These are phyloP conservation scores for Candolleomyces efflorescens DNA, from an alignment of 768 basidiomycete genomes.

Conservation along the genomic window DNA sequence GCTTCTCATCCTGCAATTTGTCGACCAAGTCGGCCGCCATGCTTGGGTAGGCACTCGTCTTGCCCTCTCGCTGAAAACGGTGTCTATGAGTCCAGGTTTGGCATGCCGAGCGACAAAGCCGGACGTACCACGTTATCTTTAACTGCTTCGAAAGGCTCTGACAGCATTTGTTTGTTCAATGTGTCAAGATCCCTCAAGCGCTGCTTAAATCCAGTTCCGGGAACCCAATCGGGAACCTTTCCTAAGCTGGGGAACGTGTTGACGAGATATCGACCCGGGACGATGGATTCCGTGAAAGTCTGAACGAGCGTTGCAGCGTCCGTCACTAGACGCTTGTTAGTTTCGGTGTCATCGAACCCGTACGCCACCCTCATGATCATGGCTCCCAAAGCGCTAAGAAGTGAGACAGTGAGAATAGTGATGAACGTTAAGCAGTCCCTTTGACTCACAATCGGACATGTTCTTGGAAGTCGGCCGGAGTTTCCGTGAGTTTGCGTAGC, in stretches of 20 bases:
- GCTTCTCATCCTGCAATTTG: background rate
- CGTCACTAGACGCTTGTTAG: background rate
- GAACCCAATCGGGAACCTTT: slow-evolving; percentile 7
- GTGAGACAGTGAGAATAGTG: background rate
- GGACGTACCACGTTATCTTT: slow-evolving; percentile 1
- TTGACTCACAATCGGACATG: background rate
- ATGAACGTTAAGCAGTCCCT: background rate
- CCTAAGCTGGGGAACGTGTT: slow-evolving; percentile 1
- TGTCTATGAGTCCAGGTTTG: background rate
- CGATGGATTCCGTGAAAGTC: background rate
- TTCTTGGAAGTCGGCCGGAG: slow-evolving; percentile 6
- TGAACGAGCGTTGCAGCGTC: background rate
- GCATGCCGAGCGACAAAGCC: background rate
- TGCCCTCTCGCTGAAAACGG: background rate
- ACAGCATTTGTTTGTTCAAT: background rate
- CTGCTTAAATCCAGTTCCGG: slow-evolving; percentile 6
- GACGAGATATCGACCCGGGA: slow-evolving; percentile 4
- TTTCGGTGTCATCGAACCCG: background rate
- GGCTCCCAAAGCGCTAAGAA: background rate
- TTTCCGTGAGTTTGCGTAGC: slow-evolving; percentile 16
- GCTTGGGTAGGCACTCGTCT: background rate
- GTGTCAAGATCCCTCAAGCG: background rate
- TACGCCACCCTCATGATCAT: slow-evolving; percentile 9
- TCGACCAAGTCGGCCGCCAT: slow-evolving; percentile 3
- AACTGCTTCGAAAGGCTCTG: background rate